Evolutionary conservation across 495 filamentous ascomycete species (phyloP), one percentile per base, ranked within the genome.

Genomic region (Trichoderma erinaceum): DNA sequence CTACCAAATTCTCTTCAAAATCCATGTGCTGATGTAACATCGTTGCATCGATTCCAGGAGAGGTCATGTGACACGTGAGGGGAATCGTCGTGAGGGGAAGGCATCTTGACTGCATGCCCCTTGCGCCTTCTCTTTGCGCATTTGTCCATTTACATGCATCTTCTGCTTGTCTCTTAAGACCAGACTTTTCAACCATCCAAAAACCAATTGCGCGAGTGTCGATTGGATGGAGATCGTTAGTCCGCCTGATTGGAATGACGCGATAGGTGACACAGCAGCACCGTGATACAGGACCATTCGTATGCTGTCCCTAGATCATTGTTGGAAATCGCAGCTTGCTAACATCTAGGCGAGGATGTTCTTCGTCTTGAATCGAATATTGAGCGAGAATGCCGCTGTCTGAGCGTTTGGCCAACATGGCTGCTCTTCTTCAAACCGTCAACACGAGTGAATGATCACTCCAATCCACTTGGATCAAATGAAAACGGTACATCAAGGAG

Each of bases 1-100:
- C 35, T 7, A 7, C 4, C 35, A 38, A 38, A 0, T 10, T 38
- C 7, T 38, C 7, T 11, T 32, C 27, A 4, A 29, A 29, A 12
- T 61, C 27, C 11, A 61, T 18, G 25, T 29, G 25, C 27, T 32
- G 56, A 61, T 61, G 56, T 32, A 61, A 61, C 56, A 10, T 61
- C 16, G 23, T 35, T 61, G 56, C 56, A 32, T 61, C 50, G 21
- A 11, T 25, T 29, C 29, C 56, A 27, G 56, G 27, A 32, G 56
- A 32, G 56, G 56, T 61, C 56, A 61, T 61, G 56, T 61, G 56
- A 61, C 56, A 12, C 56, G 56, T 61, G 56, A 61, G 56, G 56
- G 56, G 56, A 61, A 61, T 32, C 23, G 56, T 61, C 23, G 56
- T 61, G 56, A 61, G 56, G 56, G 56, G 56, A 61, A 61, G 56